phyloP scores from a whole-genome alignment of 495 filamentous ascomycete species.

The Chaetomium tenue region DNA sequence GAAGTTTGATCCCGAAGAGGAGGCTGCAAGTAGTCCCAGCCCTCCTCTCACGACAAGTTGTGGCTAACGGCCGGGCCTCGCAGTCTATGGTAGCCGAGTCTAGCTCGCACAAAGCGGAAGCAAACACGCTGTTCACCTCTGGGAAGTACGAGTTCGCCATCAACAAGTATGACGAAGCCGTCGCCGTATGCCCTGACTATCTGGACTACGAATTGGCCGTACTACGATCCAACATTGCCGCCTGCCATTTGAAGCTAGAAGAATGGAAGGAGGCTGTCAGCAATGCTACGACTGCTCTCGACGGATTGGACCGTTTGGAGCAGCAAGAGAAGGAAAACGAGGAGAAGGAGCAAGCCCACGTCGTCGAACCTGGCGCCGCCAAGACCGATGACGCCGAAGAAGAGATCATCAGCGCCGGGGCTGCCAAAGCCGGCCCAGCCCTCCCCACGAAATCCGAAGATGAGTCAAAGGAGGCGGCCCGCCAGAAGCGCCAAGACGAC shows the following conservation, averaged over 20 bases:
- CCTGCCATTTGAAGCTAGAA: constrained; percentile 82
- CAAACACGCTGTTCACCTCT: constrained; percentile 72
- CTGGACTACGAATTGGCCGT: constrained; percentile 89
- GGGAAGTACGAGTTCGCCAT: constrained; percentile 81
- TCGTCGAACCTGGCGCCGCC: constrained; percentile 42
- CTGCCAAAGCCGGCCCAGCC: constrained; percentile 47
- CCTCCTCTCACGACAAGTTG: too few species aligned
- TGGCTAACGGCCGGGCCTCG: neutral
- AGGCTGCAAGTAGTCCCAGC: constrained; percentile 29
- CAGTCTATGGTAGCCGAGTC: constrained; percentile 71
- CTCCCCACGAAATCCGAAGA: constrained; percentile 39
- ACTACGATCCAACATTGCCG: constrained; percentile 80
- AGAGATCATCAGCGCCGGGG: constrained; percentile 54
- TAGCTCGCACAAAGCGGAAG: constrained; percentile 69
- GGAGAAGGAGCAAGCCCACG: constrained; percentile 18
- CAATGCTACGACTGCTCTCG: constrained; percentile 68
- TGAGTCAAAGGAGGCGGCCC: constrained; percentile 28
- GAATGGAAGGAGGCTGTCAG: constrained; percentile 84
- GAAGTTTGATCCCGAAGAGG: constrained; percentile 52
- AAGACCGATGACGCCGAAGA: constrained; percentile 60
- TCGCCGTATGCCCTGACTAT: constrained; percentile 79
- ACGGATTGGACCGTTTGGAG: constrained; percentile 62
- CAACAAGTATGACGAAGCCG: constrained; percentile 80
- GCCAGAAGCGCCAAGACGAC: constrained; percentile 51
- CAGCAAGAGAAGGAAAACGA: constrained; percentile 29